Evolutionary conservation across 805 yeast genomes (phyloP), one percentile per base, ranked within the genome.

Genomic region (Ogataea trehalophila): DNA sequence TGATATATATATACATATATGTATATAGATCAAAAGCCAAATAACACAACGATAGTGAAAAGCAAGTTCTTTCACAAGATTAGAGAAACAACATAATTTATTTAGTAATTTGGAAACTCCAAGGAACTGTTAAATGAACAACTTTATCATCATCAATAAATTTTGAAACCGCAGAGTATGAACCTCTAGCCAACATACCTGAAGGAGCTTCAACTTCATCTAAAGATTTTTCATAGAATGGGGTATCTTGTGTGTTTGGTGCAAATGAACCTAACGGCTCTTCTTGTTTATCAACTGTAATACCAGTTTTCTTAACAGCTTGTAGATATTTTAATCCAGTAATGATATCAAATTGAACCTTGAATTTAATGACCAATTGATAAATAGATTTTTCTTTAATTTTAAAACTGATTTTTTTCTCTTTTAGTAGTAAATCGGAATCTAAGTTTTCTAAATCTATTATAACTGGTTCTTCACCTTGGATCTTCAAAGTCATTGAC

Each of bases 241-340:
- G 96, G 61, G 84, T 87, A 39, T 79, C 87, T 48, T 70, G 73
- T 4, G 97, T 89, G 65, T 80, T 87, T 57, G 97, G 97, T 9
- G 96, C 91, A 65, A 83, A 91, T 4, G 94, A 83, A 4, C 97
- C 97, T 63, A 89, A 76, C 40, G 91, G 94, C 65, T 89, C 95
- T 54, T 87, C 95, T 39, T 83, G 69, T 62, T 85, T 87, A 63
- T 88, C 96, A 37, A 91, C 88, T 23, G 91, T 79, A 52, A 91
- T 86, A 33, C 96, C 96, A 2, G 91, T 81, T 63, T 90, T 87
- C 67, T 88, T 89, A 53, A 89, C 85, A 17, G 80, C 80, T 66
- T 88, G 96, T 54, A 87, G 76, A 65, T 90, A 91, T 63, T 85
- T 83, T 62, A 91, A 77, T 1, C 97, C 97, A 2, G 97, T 90